A percentile compares a stretch with the other conserved stretches of the same genome.
These are phyloP conservation scores for Arthrobotrys megalospora DNA, from an alignment of 2,329 filamentous ascomycete species.

Conservation along the genomic window DNA sequence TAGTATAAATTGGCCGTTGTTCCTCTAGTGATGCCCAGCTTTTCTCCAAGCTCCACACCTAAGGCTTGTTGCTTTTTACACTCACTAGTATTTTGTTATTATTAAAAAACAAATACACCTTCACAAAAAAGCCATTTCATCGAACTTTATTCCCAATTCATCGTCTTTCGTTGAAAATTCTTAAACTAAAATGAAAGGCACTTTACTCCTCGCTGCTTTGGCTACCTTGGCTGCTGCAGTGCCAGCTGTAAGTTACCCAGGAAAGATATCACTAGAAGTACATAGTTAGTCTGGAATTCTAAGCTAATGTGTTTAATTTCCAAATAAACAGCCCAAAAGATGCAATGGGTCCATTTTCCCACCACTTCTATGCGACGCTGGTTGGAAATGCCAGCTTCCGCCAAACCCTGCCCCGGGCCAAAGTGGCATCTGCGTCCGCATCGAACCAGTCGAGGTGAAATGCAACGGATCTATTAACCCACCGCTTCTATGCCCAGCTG, in stretches of 20 bases:
- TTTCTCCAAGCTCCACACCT: too few species aligned
- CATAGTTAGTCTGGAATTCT: neutral
- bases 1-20: too few species aligned
- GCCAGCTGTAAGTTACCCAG: neutral
- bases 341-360: conserved; percentile 16
- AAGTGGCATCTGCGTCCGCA: conserved; percentile 18
- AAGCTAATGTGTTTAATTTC: neutral
- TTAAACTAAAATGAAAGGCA: neutral
- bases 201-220: neutral
- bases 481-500: conserved; percentile 5
- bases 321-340: neutral
- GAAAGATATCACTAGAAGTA: neutral
- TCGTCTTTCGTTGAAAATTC: neutral
- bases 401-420: neutral
- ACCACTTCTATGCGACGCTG: conserved; percentile 3
- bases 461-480: conserved; percentile 16
- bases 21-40: too few species aligned
- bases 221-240: neutral
- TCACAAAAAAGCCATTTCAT: too few species aligned
- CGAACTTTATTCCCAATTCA: too few species aligned
- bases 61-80: too few species aligned
- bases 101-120: too few species aligned
- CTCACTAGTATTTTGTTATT: too few species aligned
- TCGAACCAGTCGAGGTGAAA: neutral
- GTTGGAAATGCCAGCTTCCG: conserved; percentile 13